Conservation (phyloP, 345 rosid species). For the Citrus reticulata region DNA sequence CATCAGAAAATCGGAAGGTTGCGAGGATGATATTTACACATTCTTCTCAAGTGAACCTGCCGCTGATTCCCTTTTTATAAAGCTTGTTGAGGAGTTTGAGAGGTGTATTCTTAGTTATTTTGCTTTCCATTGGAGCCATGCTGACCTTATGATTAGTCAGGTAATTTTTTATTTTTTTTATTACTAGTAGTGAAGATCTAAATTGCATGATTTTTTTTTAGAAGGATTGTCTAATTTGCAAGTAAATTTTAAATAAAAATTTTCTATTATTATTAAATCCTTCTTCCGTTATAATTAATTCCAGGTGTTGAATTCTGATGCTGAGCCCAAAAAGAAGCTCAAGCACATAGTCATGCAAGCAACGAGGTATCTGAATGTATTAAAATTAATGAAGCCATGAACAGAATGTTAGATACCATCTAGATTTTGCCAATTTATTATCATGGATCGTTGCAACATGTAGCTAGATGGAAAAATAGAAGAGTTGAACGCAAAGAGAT, state of each 20-base stretch:
- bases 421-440: neutral
- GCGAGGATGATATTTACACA: conserved; percentile 69
- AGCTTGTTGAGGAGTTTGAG: conserved; percentile 90
- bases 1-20: conserved; percentile 57
- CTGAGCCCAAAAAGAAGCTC: conserved; percentile 68
- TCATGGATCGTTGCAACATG: neutral
- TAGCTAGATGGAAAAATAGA: neutral
- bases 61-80: conserved; percentile 69
- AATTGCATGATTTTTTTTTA: neutral
- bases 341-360: conserved; percentile 83
- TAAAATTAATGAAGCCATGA: neutral
- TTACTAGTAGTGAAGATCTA: neutral
- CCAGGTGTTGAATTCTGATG: conserved; percentile 64
- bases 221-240: no score
- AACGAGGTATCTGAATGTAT: conserved; percentile 47
- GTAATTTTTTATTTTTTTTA: conserved; percentile 20
- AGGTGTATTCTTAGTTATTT: conserved; percentile 90
- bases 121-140: conserved; percentile 81
- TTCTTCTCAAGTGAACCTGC: conserved; percentile 54
- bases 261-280: neutral
- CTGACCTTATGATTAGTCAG: conserved; percentile 74
- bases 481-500: neutral
- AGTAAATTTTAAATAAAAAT: neutral
- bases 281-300: neutral
- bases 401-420: neutral